A percentile compares a stretch with the other conserved stretches of the same genome.
phyloP scores from a whole-genome alignment of 805 yeast species.

The Zygosaccharomyces gambellarensis region DNA sequence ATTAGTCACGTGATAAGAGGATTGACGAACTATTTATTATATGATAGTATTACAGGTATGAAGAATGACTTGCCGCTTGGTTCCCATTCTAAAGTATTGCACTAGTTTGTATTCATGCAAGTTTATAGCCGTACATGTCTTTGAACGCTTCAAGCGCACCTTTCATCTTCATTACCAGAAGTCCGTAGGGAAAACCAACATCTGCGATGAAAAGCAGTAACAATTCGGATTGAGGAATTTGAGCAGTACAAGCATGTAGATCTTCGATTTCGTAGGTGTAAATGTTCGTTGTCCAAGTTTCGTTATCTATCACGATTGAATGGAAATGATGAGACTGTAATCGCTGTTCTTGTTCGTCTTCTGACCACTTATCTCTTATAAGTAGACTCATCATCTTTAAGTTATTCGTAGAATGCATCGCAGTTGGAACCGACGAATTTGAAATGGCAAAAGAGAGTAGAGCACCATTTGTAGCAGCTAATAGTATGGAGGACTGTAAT shows the following conservation, averaged over 20 bases:
- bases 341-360: slow-evolving; percentile 23
- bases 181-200: slow-evolving; percentile 29
- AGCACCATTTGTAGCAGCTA: slow-evolving; percentile 29
- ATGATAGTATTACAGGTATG: background rate
- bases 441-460: slow-evolving; percentile 26
- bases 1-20: background rate
- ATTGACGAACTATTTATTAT: background rate
- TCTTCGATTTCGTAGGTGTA: slow-evolving; percentile 34
- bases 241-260: slow-evolving; percentile 29
- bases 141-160: slow-evolving; percentile 21
- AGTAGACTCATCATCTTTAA: slow-evolving; percentile 33
- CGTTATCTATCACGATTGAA: slow-evolving; percentile 6
- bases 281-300: slow-evolving; percentile 19
- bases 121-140: slow-evolving; percentile 26
- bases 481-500: slow-evolving; percentile 25
- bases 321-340: slow-evolving; percentile 8
- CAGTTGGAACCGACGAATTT: slow-evolving; percentile 4
- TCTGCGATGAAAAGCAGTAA: slow-evolving; percentile 27
- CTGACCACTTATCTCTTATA: slow-evolving; percentile 33
- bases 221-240: slow-evolving; percentile 29
- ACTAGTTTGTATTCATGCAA: slow-evolving; percentile 12
- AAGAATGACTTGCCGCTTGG: no score
- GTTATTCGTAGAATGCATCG: slow-evolving; percentile 23
- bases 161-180: slow-evolving; percentile 31
- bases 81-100: background rate